A percentile compares a stretch with the other conserved stretches of the same genome.
Conservation (phyloP, 805 yeast species). For the Candida namnaoensis region DNA sequence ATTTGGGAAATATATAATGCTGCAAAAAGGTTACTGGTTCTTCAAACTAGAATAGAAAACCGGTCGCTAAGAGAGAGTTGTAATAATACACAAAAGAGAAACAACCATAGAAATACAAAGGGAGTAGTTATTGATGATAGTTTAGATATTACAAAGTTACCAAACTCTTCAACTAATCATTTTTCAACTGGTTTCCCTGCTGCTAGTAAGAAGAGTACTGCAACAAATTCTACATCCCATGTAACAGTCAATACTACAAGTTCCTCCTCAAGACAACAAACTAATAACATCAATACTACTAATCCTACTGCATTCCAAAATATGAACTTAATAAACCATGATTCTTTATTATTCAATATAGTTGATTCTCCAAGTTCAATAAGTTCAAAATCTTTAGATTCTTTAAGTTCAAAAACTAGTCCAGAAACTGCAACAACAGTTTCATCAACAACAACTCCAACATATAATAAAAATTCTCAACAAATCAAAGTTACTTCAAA, state of each 20-base stretch:
- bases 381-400: neutral
- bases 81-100: conserved; percentile 8
- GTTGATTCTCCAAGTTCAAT: neutral
- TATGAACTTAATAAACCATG: neutral
- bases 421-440: neutral
- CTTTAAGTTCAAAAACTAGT: neutral
- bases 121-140: no score
- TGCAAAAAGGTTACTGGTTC: conserved; percentile 19
- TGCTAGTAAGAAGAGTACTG: neutral
- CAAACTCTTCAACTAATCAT: no score
- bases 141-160: no score
- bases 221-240: neutral
- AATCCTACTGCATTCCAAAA: no score
- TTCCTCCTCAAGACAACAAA: neutral
- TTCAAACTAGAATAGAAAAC: conserved; percentile 23
- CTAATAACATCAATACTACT: no score
- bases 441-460: neutral
- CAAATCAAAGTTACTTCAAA: neutral
- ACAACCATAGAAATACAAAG: neutral
- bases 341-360: neutral
- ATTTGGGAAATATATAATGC: conserved; percentile 24
- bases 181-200: no score
- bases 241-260: neutral
- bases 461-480: neutral
- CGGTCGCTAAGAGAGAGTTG: conserved; percentile 19